These are phyloP conservation scores for Hypoxylon cercidicola DNA, from an alignment of 495 filamentous ascomycete species.

Conservation along the genomic window DNA sequence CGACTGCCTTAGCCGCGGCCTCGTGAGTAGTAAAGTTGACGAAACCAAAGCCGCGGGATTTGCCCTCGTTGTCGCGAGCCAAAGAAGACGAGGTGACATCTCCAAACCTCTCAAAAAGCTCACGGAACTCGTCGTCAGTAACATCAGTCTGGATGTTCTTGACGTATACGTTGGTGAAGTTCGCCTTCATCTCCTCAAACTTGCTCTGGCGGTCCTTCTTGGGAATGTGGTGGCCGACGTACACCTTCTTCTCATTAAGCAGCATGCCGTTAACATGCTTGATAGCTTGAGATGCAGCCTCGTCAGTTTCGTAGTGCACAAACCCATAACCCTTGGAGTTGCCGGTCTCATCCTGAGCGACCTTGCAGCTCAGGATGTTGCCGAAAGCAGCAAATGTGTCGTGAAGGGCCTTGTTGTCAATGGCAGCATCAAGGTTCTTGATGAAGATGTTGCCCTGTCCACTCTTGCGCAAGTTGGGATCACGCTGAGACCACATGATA, in stretches of 20 bases:
- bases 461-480: conserved; percentile 98
- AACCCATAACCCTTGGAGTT: conserved; percentile 99
- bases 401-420: conserved; percentile 99
- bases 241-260: conserved; percentile 99
- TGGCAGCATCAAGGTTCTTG: conserved; percentile 98
- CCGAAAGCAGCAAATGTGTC: conserved; percentile 99
- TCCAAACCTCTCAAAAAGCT: conserved; percentile 89
- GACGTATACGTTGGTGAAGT: conserved; percentile 99
- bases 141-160: conserved; percentile 95
- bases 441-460: conserved; percentile 99
- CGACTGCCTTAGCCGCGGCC: conserved; percentile 85
- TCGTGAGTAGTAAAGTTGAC: conserved; percentile 97
- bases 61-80: conserved; percentile 86
- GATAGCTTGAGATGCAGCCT: conserved; percentile 96
- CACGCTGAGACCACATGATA: conserved; percentile 99
- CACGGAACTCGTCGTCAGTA: conserved; percentile 92
- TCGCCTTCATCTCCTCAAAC: conserved; percentile 99
- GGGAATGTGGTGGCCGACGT: conserved; percentile 98
- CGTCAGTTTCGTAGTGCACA: conserved; percentile 99
- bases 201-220: conserved; percentile 99
- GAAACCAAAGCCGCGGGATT: conserved; percentile 97
- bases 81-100: conserved; percentile 96
- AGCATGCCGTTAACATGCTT: conserved; percentile 99
- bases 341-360: conserved; percentile 94
- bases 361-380: conserved; percentile 99